phyloP scores from a whole-genome alignment of 192 early-diverging fungal species.

The Neocallimastix lanati region DNA sequence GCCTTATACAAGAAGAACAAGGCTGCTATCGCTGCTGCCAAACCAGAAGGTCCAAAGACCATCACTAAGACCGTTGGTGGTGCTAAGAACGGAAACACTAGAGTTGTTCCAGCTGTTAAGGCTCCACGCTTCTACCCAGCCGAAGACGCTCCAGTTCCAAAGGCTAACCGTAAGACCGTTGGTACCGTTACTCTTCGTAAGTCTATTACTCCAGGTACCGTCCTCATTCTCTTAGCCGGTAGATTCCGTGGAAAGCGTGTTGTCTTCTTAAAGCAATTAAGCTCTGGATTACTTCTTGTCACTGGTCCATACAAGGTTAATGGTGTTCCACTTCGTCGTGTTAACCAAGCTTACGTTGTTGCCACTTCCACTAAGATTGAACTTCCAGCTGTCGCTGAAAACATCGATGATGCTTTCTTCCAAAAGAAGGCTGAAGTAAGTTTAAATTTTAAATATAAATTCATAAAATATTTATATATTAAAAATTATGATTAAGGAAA shows the following conservation, averaged over 20 bases:
- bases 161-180: constrained; percentile 56
- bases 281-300: constrained; percentile 83
- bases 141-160: constrained; percentile 61
- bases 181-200: constrained; percentile 57
- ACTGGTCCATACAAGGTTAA: constrained; percentile 97
- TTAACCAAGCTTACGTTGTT: constrained; percentile 98
- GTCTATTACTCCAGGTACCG: constrained; percentile 92
- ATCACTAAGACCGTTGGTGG: constrained; percentile 47
- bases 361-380: constrained; percentile 99
- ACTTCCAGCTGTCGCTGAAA: constrained; percentile 51
- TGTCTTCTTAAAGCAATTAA: constrained; percentile 93
- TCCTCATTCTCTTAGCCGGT: constrained; percentile 86
- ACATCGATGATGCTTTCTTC: constrained; percentile 93
- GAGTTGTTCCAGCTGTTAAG: neutral
- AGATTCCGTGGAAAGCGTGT: constrained; percentile 97
- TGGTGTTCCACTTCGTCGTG: constrained; percentile 91
- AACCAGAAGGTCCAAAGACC: constrained; percentile 23
- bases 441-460: neutral
- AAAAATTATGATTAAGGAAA: too few species aligned
- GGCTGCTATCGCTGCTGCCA: constrained; percentile 26
- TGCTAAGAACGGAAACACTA: constrained; percentile 55
- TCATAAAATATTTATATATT: neutral
- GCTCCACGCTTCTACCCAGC: constrained; percentile 53
- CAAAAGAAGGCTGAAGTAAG: neutral
- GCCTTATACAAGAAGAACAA: constrained; percentile 79